A percentile compares a stretch with the other conserved stretches of the same genome.
Evolutionary conservation across 805 yeast genomes (phyloP).

Genomic region (Spathaspora hagerdaliae): DNA sequence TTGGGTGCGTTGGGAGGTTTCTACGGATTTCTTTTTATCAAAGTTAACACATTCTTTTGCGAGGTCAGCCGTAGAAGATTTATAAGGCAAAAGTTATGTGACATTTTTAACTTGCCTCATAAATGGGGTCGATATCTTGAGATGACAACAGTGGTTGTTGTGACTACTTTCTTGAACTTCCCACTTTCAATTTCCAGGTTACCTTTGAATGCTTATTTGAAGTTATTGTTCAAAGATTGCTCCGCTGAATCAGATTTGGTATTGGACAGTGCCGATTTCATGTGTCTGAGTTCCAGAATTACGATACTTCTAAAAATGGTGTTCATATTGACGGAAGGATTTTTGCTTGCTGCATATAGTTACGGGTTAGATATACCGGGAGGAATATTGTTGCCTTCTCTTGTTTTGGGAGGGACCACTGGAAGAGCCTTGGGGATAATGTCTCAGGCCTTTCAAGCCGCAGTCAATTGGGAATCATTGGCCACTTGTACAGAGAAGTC

Average conservation of each 20-base stretch:
- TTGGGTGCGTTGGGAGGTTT: slow-evolving; percentile 70
- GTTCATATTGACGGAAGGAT: slow-evolving; percentile 46
- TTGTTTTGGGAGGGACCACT: slow-evolving; percentile 56
- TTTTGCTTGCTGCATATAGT: slow-evolving; percentile 60
- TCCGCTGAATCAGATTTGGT: background rate
- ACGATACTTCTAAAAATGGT: slow-evolving; percentile 24
- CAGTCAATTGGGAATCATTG: slow-evolving; percentile 25
- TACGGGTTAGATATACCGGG: slow-evolving; percentile 70
- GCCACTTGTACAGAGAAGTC: slow-evolving; percentile 41
- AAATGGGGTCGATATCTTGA: slow-evolving; percentile 40
- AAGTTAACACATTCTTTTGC: slow-evolving; percentile 36
- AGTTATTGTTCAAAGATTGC: slow-evolving; percentile 71
- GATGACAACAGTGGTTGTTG: slow-evolving; percentile 41
- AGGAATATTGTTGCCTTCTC: slow-evolving; percentile 61
- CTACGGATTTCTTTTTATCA: slow-evolving; percentile 53
- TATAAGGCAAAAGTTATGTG: slow-evolving; percentile 19
- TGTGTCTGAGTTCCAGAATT: slow-evolving; percentile 28
- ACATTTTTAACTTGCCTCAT: slow-evolving; percentile 11
- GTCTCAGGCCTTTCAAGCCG: slow-evolving; percentile 45
- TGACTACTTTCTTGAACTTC: slow-evolving; percentile 54
- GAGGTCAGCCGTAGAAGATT: slow-evolving; percentile 29
- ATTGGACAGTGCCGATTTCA: slow-evolving; percentile 25
- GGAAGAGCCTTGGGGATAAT: slow-evolving; percentile 57
- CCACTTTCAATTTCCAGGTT: slow-evolving; percentile 51
- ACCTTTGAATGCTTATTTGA: slow-evolving; percentile 53